These are phyloP conservation scores for Parascedosporium putredinis DNA, from an alignment of 2,329 filamentous ascomycete genomes.

Conservation along the genomic window DNA sequence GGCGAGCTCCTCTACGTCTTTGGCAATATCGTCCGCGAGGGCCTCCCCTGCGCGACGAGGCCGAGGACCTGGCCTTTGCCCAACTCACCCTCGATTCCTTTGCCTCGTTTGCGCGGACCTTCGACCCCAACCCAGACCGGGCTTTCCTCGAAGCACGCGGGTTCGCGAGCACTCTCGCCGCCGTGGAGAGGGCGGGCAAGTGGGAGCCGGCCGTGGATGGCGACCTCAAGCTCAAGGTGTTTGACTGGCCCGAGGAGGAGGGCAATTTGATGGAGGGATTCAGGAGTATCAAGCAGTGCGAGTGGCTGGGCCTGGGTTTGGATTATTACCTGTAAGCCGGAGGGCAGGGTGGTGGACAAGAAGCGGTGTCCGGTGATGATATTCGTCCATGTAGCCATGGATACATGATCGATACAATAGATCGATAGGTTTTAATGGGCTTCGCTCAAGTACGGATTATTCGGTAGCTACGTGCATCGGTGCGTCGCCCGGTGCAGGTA, in stretches of 20 bases:
- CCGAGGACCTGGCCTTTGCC: constrained; percentile 22
- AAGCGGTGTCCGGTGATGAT: no score
- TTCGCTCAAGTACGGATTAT: no score
- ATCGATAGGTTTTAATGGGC: no score
- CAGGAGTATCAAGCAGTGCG: constrained; percentile 35
- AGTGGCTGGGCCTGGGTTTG: constrained; percentile 28
- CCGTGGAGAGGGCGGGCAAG: constrained; percentile 16
- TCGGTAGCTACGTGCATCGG: no score
- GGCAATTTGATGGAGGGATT: constrained; percentile 26
- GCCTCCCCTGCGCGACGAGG: constrained; percentile 24
- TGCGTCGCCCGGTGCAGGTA: no score
- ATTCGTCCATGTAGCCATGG: no score
- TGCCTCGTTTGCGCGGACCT: constrained; percentile 21
- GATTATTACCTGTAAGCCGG: constrained; percentile 22
- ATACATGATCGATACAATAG: no score
- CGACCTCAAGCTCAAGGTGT: neutral
- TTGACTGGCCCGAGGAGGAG: constrained; percentile 7
- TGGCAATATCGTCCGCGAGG: constrained; percentile 20
- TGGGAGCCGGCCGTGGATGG: constrained; percentile 16
- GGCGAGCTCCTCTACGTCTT: constrained; percentile 27
- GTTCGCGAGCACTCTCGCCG: constrained; percentile 17
- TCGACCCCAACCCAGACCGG: constrained; percentile 20
- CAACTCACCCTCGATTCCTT: constrained; percentile 23
- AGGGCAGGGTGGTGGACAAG: no score
- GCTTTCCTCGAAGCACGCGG: constrained; percentile 20